phyloP scores from a whole-genome alignment of 1,139 yeast species.

The Entelexis sorbosivorans region DNA sequence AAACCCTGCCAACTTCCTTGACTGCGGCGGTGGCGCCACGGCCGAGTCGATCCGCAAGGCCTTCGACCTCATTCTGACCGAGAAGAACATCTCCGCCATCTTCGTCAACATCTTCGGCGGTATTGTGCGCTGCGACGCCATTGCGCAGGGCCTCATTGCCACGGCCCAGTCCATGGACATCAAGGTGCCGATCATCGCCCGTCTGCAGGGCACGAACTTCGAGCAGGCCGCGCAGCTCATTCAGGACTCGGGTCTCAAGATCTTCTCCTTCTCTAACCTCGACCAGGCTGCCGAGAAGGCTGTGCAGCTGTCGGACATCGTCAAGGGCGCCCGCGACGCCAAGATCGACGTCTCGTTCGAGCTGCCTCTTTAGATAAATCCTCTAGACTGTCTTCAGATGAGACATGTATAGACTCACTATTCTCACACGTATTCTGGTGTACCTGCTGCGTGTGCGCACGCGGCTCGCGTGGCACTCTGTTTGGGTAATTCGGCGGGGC shows the following conservation, averaged over 20 bases:
- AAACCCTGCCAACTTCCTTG: constrained; percentile 97
- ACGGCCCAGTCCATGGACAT: constrained; percentile 85
- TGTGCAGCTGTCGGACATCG: constrained; percentile 55
- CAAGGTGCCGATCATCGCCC: constrained; percentile 88
- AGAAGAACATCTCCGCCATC: constrained; percentile 84
- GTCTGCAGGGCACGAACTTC: constrained; percentile 97
- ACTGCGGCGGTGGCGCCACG: constrained; percentile 99
- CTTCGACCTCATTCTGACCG: constrained; percentile 82
- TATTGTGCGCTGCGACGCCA: constrained; percentile 97
- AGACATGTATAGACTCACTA: constrained; percentile 1
- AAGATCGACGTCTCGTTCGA: constrained; percentile 42
- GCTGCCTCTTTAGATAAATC: constrained; percentile 32
- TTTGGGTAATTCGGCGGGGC: too few relatives aligned
- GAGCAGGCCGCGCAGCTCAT: constrained; percentile 81
- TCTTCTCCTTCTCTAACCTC: constrained; percentile 81
- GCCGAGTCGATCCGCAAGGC: constrained; percentile 97
- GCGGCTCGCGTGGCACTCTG: too few relatives aligned
- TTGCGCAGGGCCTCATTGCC: constrained; percentile 91
- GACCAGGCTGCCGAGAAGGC: constrained; percentile 97
- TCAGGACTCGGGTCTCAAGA: constrained; percentile 81
- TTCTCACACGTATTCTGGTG: neutral
- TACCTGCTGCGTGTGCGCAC: too few relatives aligned
- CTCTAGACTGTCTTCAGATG: neutral
- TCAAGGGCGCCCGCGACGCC: constrained; percentile 39
- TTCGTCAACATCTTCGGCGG: constrained; percentile 99